These are phyloP conservation scores for Pythium brachiatum DNA, from an alignment of 352 stramenopile genomes.

Conservation along the genomic window DNA sequence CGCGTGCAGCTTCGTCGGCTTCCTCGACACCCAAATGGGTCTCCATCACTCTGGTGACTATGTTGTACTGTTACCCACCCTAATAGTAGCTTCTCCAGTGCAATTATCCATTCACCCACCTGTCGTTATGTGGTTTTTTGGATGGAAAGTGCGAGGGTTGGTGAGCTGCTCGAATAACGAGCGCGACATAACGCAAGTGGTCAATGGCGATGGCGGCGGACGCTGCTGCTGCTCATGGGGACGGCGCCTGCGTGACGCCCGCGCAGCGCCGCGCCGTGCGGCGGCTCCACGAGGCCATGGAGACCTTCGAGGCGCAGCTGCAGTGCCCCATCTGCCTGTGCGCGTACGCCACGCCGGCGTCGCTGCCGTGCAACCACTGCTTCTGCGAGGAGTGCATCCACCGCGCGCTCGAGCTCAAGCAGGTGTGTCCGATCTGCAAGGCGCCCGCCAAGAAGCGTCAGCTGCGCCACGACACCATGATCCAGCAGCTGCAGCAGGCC, in stretches of 20 bases:
- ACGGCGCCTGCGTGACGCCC: constrained; percentile 1
- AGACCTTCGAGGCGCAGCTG: constrained; percentile 68
- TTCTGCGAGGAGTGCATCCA: constrained; percentile 89
- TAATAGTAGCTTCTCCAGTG: not conserved
- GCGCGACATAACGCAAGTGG: constrained; percentile 10
- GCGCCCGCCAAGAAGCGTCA: constrained; percentile 71
- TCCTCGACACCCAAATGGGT: not conserved
- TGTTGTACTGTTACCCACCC: not conserved
- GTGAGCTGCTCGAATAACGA: constrained; percentile 1
- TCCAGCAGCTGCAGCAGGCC: constrained; percentile 65
- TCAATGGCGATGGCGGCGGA: constrained; percentile 12
- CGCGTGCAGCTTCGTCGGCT: not conserved
- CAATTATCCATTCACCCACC: constrained; percentile 3
- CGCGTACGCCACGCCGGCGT: constrained; percentile 62
- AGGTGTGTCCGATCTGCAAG: constrained; percentile 84
- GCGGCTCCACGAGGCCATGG: constrained; percentile 55
- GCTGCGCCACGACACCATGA: constrained; percentile 72
- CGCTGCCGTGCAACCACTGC: constrained; percentile 84
- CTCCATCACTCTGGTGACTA: not conserved
- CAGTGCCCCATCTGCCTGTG: constrained; percentile 85
- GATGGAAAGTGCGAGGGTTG: constrained; percentile 6
- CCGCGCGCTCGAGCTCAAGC: constrained; percentile 74
- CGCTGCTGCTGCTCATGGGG: constrained; percentile 1
- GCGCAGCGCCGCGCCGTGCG: constrained; percentile 30
- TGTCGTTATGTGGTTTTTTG: constrained; percentile 5